Base-by-base conservation (phyloP, 2,329 filamentous ascomycete species). In the Gliomastix tumulicola region DNA sequence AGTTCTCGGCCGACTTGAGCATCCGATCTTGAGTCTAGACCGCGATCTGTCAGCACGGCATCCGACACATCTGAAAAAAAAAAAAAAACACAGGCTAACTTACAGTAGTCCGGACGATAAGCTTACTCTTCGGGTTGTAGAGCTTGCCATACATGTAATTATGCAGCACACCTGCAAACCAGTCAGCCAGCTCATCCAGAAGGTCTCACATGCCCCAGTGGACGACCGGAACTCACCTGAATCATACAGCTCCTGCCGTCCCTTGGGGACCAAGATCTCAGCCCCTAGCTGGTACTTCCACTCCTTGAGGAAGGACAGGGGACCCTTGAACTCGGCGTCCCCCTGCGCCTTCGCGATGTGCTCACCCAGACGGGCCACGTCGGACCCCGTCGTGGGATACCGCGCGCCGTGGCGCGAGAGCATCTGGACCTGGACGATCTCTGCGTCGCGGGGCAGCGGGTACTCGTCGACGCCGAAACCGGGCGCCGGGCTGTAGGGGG, bases 401-500 rank as follows among this genome's bases (percentile, higher is more conserved):
- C 84, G 71, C 27, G 81, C 71, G 8, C 84, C 84, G 51, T 88
- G 84, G 2, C 84, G 75, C 11, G 80, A 82, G 5, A 88, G 64
- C 77, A 88, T 81, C 61, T 74, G 72, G 16, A 88, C 63, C 62
- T 85, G 81, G 20, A 79, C 65, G 34, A 88, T 83, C 40, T 82
- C 77, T 0, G 82, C 74, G 11, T 77, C 82, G 7, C 65, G 55
- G 1, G 82, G 84, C 13, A 86, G 55, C 4, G 82, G 68, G 47
- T 82, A 84, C 56, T 89, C 84, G 13, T 82, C 65, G 1, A 85
- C 81, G 4, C 84, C 84, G 44, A 88, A 88, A 2, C 84, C 84
- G 0, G 81, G 74, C 38, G 81, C 79, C 0, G 82, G 78, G 42
- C 74, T 75, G 55, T 88, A 88, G 4, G 83, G 82, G 27, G 76